phyloP scores from a whole-genome alignment of 2,329 filamentous ascomycete genomes.

The Herpotrichia juniperi region DNA sequence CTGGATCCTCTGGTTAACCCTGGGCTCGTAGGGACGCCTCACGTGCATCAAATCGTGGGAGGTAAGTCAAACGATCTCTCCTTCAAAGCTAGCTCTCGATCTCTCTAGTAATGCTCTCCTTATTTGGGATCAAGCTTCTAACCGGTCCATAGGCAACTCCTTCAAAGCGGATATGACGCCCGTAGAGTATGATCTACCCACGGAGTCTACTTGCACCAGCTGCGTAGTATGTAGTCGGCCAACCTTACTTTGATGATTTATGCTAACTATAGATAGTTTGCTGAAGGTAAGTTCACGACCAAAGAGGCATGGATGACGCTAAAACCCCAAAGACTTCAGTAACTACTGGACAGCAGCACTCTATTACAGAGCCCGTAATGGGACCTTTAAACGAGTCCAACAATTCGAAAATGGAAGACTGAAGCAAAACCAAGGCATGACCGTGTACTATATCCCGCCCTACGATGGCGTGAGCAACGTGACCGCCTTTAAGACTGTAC shows the following conservation, averaged over 20 bases:
- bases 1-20: constrained; percentile 37
- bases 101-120: too few species aligned
- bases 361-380: constrained; percentile 35
- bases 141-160: constrained; percentile 32
- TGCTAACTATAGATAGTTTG: not conserved
- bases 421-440: constrained; percentile 36
- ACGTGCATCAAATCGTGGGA: constrained; percentile 39
- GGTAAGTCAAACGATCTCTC: constrained; percentile 19
- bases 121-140: too few species aligned
- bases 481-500: constrained; percentile 35
- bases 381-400: constrained; percentile 36
- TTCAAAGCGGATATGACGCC: constrained; percentile 34
- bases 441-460: constrained; percentile 39
- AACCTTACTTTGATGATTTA: constrained; percentile 9
- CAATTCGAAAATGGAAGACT: constrained; percentile 30
- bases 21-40: constrained; percentile 30
- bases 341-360: constrained; percentile 41
- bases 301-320: not conserved
- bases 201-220: constrained; percentile 32
- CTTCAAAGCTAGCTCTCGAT: too few species aligned
- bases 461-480: constrained; percentile 42
- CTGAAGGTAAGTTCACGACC: not conserved
- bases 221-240: constrained; percentile 26
- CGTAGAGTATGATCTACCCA: constrained; percentile 28
- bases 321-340: constrained; percentile 11